Conservation (phyloP, 345 rosid genomes). For the Aquilaria sinensis region DNA sequence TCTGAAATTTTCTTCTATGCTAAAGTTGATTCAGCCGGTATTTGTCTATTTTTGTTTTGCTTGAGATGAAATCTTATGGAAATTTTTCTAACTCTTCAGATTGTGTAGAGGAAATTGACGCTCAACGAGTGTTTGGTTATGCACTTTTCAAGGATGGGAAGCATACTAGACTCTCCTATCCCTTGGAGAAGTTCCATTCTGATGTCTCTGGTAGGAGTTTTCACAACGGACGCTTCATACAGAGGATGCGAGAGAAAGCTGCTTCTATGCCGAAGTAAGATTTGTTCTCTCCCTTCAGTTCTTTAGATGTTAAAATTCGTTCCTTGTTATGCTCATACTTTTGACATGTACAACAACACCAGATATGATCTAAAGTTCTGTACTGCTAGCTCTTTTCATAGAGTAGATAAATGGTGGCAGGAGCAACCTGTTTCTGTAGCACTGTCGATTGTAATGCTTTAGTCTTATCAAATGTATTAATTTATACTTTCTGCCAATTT, state of each 20-base stretch:
- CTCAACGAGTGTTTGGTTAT: slow-evolving; percentile 44
- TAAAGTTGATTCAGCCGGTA: too few relatives aligned
- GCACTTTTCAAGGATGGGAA: slow-evolving; percentile 42
- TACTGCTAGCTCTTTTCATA: too few relatives aligned
- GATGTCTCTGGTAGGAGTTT: slow-evolving; percentile 46
- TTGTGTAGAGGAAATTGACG: slow-evolving; percentile 48
- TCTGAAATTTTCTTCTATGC: not conserved
- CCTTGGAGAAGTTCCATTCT: slow-evolving; percentile 37
- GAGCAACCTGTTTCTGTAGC: too few relatives aligned
- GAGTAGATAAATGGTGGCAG: too few relatives aligned
- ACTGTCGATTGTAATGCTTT: too few relatives aligned
- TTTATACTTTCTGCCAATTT: too few relatives aligned
- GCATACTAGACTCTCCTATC: slow-evolving; percentile 32
- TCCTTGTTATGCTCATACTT: not conserved
- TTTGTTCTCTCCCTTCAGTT: not conserved
- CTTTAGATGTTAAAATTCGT: not conserved
- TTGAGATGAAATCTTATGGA: not conserved
- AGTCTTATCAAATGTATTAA: too few relatives aligned
- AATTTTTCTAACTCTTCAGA: slow-evolving; percentile 20
- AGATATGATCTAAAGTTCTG: too few relatives aligned
- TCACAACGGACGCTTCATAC: slow-evolving; percentile 42
- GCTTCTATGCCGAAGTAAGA: slow-evolving; percentile 34
- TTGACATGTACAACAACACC: too few relatives aligned
- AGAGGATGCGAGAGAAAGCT: slow-evolving; percentile 40
- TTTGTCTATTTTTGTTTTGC: too few relatives aligned